Conservation (phyloP, 805 yeast species). For the Nematodospora valgi region DNA sequence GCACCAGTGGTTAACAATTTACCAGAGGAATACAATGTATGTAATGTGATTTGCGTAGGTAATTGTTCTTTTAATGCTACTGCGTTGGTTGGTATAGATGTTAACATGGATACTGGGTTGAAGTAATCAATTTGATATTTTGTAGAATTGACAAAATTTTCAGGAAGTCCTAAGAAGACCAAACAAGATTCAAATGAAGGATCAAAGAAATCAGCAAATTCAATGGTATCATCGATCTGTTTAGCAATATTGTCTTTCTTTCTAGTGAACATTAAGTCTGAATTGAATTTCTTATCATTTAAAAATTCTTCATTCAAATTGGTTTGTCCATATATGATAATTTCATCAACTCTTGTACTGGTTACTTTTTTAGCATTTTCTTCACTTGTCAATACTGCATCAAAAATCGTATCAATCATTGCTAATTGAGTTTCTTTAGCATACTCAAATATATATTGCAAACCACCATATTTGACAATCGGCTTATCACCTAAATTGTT, state of each 20-base stretch:
- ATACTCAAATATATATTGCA: slow-evolving; percentile 63
- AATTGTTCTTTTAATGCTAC: slow-evolving; percentile 26
- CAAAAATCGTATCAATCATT: slow-evolving; percentile 62
- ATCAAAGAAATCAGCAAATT: slow-evolving; percentile 74
- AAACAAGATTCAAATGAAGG: slow-evolving; percentile 64
- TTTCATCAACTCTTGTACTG: slow-evolving; percentile 53
- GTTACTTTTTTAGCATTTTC: slow-evolving; percentile 64
- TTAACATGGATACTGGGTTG: slow-evolving; percentile 30
- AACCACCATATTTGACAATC: slow-evolving; percentile 58
- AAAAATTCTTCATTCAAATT: slow-evolving; percentile 63
- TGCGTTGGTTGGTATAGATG: slow-evolving; percentile 28
- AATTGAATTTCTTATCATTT: slow-evolving; percentile 59
- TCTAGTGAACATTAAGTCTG: slow-evolving; percentile 80
- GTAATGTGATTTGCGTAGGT: slow-evolving; percentile 39
- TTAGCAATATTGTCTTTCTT: slow-evolving; percentile 59
- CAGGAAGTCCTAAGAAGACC: slow-evolving; percentile 40
- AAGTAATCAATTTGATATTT: slow-evolving; percentile 26
- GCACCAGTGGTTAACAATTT: slow-evolving; percentile 42
- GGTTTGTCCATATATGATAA: slow-evolving; percentile 58
- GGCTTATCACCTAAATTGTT: slow-evolving; percentile 48
- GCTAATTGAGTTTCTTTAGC: slow-evolving; percentile 65
- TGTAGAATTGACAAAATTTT: slow-evolving; percentile 23
- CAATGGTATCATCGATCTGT: slow-evolving; percentile 56
- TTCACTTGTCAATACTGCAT: slow-evolving; percentile 65
- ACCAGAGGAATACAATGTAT: slow-evolving; percentile 38